Percentiles rank a stretch among this genome's conserved stretches.
These are phyloP conservation scores for Scheffersomyces insectosa DNA, from an alignment of 1,139 yeast species.

Conservation along the genomic window DNA sequence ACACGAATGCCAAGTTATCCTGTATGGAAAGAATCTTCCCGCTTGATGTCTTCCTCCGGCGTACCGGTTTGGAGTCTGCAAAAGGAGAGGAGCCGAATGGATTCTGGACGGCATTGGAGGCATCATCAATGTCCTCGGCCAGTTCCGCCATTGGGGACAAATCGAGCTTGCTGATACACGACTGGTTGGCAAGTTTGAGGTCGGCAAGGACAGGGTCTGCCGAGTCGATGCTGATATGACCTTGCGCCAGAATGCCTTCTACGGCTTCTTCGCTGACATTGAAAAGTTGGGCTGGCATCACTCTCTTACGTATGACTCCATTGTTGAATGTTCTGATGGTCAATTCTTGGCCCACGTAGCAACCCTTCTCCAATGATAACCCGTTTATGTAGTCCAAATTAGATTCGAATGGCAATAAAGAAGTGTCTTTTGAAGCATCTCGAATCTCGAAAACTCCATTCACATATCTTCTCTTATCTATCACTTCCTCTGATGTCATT, in stretches of 20 bases:
- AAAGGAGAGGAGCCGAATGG: constrained; percentile 36
- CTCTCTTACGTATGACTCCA: constrained; percentile 78
- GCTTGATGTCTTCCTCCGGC: constrained; percentile 42
- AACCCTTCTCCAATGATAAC: constrained; percentile 84
- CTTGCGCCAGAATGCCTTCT: constrained; percentile 4
- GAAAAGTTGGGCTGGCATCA: constrained; percentile 69
- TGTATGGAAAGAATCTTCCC: constrained; percentile 61
- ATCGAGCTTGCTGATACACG: constrained; percentile 25
- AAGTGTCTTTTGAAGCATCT: constrained; percentile 38
- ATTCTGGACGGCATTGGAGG: constrained; percentile 9
- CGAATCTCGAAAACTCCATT: constrained; percentile 70
- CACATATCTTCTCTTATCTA: constrained; percentile 50
- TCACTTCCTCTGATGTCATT: constrained; percentile 22
- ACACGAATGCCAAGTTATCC: constrained; percentile 68
- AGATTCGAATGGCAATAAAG: constrained; percentile 78
- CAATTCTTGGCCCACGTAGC: constrained; percentile 94
- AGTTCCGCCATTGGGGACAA: constrained; percentile 22
- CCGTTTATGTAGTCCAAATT: constrained; percentile 84
- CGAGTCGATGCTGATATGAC: constrained; percentile 13
- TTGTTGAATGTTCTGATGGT: constrained; percentile 86
- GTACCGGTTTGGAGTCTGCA: constrained; percentile 19
- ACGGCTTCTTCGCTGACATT: constrained; percentile 17
- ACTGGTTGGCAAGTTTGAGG: constrained; percentile 16
- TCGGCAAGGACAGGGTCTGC: constrained; percentile 18
- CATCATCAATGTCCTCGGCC: constrained; percentile 7